These are phyloP conservation scores for Saturnispora kantuleensis DNA, from an alignment of 805 yeast species.

Conservation along the genomic window DNA sequence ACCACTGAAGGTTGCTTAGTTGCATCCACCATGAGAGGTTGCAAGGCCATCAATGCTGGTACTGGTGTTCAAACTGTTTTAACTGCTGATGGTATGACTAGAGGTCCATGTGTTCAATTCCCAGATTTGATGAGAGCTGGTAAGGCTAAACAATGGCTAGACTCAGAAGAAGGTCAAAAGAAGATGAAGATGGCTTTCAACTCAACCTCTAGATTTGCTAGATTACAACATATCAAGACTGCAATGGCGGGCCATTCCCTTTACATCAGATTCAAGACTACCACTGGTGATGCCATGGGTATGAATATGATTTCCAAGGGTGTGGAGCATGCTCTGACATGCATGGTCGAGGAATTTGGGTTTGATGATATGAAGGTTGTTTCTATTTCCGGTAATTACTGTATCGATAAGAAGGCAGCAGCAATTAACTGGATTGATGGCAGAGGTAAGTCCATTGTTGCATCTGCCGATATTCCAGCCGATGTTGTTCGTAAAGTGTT, in stretches of 20 bases:
- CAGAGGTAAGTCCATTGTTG: constrained; percentile 95
- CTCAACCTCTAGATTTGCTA: constrained; percentile 95
- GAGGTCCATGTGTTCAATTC: constrained; percentile 97
- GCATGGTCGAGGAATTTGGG: constrained; percentile 81
- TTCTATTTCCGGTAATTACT: constrained; percentile 93
- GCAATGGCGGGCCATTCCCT: constrained; percentile 89
- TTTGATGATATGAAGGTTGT: constrained; percentile 90
- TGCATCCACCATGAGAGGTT: constrained; percentile 98
- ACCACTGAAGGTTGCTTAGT: constrained; percentile 98
- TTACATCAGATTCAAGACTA: constrained; percentile 90
- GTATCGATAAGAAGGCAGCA: constrained; percentile 96
- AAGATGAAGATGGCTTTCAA: constrained; percentile 81
- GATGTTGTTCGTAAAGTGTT: constrained; percentile 72
- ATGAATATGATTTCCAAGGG: constrained; percentile 99
- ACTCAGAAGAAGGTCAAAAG: constrained; percentile 86
- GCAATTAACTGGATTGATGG: constrained; percentile 99
- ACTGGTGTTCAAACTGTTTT: constrained; percentile 92
- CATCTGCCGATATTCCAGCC: constrained; percentile 85
- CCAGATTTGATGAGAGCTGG: constrained; percentile 81
- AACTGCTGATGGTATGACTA: constrained; percentile 96
- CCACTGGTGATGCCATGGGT: constrained; percentile 99
- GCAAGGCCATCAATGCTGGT: constrained; percentile 94
- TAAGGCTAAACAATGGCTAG: constrained; percentile 90
- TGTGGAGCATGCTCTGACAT: constrained; percentile 76
- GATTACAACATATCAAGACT: constrained; percentile 82